A percentile compares a stretch with the other conserved stretches of the same genome.
phyloP scores from a whole-genome alignment of 2,329 filamentous ascomycete species.

The Stenocarpella maydis region DNA sequence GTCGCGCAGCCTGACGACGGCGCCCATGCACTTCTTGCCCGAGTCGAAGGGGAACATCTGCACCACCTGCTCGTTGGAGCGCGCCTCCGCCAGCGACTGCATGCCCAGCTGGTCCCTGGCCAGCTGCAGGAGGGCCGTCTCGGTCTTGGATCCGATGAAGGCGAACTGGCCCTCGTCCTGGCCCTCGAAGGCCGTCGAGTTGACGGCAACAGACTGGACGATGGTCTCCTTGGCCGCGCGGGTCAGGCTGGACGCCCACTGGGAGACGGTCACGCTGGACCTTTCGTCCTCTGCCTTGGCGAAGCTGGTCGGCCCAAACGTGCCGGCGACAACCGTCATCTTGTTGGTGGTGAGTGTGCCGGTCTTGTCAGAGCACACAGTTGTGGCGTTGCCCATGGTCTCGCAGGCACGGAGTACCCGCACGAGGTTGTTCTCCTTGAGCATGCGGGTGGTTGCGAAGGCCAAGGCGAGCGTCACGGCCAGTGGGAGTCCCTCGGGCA shows the following conservation, averaged over 20 bases:
- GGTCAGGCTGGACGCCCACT: conserved; percentile 44
- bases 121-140: conserved; percentile 61
- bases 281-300: conserved; percentile 20
- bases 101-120: conserved; percentile 60
- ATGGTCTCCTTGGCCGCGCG: conserved; percentile 46
- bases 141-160: conserved; percentile 65
- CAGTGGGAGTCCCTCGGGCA: conserved; percentile 71
- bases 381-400: conserved; percentile 71
- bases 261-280: conserved; percentile 35
- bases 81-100: conserved; percentile 54
- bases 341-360: conserved; percentile 78
- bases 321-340: conserved; percentile 79
- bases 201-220: conserved; percentile 59
- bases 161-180: conserved; percentile 53
- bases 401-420: conserved; percentile 73
- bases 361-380: conserved; percentile 77
- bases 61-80: conserved; percentile 54
- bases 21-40: conserved; percentile 63
- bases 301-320: conserved; percentile 56
- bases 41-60: conserved; percentile 65
- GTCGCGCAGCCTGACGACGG: conserved; percentile 57
- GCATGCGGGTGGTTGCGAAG: conserved; percentile 72
- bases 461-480: conserved; percentile 73
- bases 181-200: conserved; percentile 65
- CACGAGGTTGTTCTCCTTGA: conserved; percentile 76